phyloP scores from a whole-genome alignment of 306 rosid genomes.

The Spatholobus suberectus region DNA sequence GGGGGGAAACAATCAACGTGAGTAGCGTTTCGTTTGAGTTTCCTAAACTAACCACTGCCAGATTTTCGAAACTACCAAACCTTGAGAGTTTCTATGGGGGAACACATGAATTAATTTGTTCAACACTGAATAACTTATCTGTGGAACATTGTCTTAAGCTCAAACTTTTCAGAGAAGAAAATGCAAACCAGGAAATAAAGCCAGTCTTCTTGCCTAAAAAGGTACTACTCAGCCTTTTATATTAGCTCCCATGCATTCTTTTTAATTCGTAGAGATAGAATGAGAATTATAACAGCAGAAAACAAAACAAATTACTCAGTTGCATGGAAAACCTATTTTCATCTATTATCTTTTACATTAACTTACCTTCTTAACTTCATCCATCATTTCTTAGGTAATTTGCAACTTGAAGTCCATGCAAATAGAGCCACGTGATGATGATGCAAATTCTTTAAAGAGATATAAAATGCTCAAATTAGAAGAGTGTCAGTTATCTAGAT shows the following conservation, averaged over 20 bases:
- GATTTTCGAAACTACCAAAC: not conserved
- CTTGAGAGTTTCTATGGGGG: conserved; percentile 10
- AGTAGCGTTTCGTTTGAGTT: not conserved
- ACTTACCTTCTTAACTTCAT: not conserved
- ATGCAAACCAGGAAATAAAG: not conserved
- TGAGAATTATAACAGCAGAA: no score
- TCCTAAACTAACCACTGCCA: not conserved
- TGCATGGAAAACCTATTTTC: no score
- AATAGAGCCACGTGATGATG: not conserved
- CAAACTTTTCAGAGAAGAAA: not conserved
- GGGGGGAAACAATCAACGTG: not conserved
- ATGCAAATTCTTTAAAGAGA: not conserved
- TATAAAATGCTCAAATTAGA: not conserved
- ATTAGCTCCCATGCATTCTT: no score
- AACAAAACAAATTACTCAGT: no score
- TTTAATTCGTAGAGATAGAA: no score
- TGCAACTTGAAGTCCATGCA: conserved; percentile 1
- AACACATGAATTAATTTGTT: not conserved
- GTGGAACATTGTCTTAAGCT: not conserved
- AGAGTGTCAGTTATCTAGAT: not conserved
- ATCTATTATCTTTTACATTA: no score
- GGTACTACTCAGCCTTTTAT: not conserved
- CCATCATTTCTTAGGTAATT: not conserved
- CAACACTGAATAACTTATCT: not conserved
- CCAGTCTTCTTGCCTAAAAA: not conserved